Evolutionary conservation across 768 basidiomycete genomes (phyloP), one percentile per base, ranked within the genome.

Genomic region (Gyrodon lividus): DNA sequence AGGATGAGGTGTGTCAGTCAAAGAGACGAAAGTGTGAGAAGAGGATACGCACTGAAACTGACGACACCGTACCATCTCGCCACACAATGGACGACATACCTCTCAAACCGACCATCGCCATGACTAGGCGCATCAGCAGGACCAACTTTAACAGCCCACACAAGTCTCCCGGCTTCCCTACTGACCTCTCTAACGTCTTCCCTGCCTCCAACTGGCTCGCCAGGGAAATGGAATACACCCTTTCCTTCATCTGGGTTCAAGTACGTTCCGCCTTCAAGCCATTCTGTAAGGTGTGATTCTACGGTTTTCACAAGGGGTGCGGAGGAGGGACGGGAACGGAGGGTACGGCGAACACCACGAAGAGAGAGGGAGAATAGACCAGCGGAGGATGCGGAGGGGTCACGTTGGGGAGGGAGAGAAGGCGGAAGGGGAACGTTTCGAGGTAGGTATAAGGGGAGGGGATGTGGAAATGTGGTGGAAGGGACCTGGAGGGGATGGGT

Each of bases 51-150:
- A 89, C 89, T 92, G 74, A 84, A 92, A 70, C 86, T 87, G 60
- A 92, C 84, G 52, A 92, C 67, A 51, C 83, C 82, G 65, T 91
- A 81, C 68, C 86, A 92, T 33, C 89, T 75, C 37, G 89, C 88
- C 52, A 87, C 84, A 57, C 89, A 92, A 57, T 93, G 90, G 6
- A 92, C 82, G 41, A 92, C 80, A 59, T 89, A 92, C 28, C 90
- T 77, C 24, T 86, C 82, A 70, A 90, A 92, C 0, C 82, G 75
- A 60, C 89, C 86, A 50, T 86, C 78, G 5, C 73, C 31, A 22
- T 50, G 37, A 19, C 17, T 34, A 5, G 49, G 12, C 12, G 19
- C 34, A 22, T 8, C 46, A 20, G n/a, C 42, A 4, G 26, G 28
- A 12, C 46, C 59, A 1, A 41, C 13, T 24, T 51, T 60, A 52